Evolutionary conservation across 768 basidiomycete species (phyloP).

Genomic region (Lanmaoa rubissima): DNA sequence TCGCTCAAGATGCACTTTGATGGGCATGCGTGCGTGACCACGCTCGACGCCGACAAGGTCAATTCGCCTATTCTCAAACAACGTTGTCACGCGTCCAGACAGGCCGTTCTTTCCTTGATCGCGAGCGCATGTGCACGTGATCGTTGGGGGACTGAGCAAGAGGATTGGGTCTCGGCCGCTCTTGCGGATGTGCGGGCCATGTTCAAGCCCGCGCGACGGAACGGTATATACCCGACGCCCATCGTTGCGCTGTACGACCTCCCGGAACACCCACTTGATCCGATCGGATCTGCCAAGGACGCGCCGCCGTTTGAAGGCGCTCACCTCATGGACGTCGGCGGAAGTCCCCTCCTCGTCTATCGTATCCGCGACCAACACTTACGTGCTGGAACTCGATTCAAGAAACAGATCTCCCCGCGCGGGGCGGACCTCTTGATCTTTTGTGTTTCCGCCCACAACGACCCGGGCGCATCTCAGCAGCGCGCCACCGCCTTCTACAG

Average conservation of each 20-base stretch:
- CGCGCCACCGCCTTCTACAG: slow-evolving; percentile 15
- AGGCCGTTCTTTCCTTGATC: slow-evolving; percentile 22
- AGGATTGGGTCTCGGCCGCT: slow-evolving; percentile 20
- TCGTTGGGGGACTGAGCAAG: slow-evolving; percentile 24
- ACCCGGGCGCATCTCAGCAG: slow-evolving; percentile 6
- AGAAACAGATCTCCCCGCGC: slow-evolving; percentile 21
- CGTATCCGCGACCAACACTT: slow-evolving; percentile 23
- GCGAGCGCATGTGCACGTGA: slow-evolving; percentile 17
- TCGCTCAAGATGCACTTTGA: slow-evolving; percentile 32
- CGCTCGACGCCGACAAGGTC: slow-evolving; percentile 30
- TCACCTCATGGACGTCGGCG: slow-evolving; percentile 20
- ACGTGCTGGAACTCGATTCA: slow-evolving; percentile 23
- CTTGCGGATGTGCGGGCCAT: slow-evolving; percentile 27
- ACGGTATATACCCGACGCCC: slow-evolving; percentile 12
- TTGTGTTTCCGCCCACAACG: slow-evolving; percentile 13
- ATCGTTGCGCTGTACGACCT: slow-evolving; percentile 25
- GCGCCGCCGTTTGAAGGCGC: slow-evolving; percentile 19
- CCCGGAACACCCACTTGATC: slow-evolving; percentile 4
- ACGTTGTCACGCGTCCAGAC: slow-evolving; percentile 28
- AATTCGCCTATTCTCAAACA: slow-evolving; percentile 29
- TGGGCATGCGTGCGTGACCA: slow-evolving; percentile 41
- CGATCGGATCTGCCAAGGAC: slow-evolving; percentile 11
- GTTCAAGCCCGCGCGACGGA: slow-evolving; percentile 10
- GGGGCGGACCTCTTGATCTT: slow-evolving; percentile 27
- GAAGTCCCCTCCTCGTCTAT: slow-evolving; percentile 17